Conservation (phyloP, 257 asterid genomes). For the Solanum clarkiae region DNA sequence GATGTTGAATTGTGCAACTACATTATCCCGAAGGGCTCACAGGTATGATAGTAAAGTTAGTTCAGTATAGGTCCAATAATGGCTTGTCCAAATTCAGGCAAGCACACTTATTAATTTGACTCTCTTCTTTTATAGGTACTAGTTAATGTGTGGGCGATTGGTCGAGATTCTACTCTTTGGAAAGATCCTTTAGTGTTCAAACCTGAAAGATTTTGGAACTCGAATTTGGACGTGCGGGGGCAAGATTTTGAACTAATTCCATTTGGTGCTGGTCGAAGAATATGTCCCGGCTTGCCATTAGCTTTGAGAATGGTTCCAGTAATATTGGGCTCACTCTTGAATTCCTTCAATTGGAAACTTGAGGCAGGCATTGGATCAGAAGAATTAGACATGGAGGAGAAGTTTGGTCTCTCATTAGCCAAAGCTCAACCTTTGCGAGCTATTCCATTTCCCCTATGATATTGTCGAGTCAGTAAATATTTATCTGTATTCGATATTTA, state of each 20-base stretch:
- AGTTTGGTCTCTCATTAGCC: neutral
- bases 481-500: neutral
- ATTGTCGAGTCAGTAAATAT: neutral
- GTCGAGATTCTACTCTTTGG: conserved; percentile 18
- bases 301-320: neutral
- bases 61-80: too few species aligned
- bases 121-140: neutral
- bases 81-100: too few species aligned
- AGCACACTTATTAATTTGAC: too few species aligned
- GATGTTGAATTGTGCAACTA: neutral
- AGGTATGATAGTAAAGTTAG: too few species aligned
- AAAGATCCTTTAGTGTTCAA: conserved; percentile 1
- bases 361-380: neutral
- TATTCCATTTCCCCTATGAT: neutral
- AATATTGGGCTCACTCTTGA: neutral
- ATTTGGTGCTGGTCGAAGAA: conserved; percentile 2
- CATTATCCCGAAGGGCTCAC: neutral
- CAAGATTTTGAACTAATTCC: neutral
- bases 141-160: conserved; percentile 14
- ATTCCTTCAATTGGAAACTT: neutral
- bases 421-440: neutral
- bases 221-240: neutral
- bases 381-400: neutral
- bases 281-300: neutral
- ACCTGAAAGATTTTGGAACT: conserved; percentile 2